Percentiles rank a stretch among this genome's conserved stretches.
phyloP scores from a whole-genome alignment of 2,329 filamentous ascomycete species.

The Aspergillus sp. region DNA sequence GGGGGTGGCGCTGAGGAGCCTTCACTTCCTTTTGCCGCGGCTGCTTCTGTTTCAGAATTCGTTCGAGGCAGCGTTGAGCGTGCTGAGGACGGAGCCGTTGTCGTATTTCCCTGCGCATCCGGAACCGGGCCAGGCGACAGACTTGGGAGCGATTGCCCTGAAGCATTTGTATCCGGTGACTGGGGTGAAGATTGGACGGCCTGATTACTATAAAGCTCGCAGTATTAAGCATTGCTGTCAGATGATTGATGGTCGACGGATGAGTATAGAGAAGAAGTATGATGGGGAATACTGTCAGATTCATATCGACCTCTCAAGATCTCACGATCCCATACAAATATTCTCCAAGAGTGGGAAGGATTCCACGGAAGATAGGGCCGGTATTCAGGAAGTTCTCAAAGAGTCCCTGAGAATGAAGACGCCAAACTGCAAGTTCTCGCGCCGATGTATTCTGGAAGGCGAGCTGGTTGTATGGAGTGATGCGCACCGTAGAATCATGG shows the following conservation, averaged over 20 bases:
- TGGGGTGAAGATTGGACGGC: constrained; percentile 65
- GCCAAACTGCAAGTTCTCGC: constrained; percentile 58
- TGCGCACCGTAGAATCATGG: constrained; percentile 62
- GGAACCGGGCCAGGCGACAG: constrained; percentile 29
- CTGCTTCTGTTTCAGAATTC: constrained; percentile 70
- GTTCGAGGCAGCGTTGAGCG: constrained; percentile 59
- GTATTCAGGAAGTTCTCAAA: constrained; percentile 63
- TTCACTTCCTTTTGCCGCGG: constrained; percentile 69
- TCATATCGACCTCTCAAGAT: constrained; percentile 68
- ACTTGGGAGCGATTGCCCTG: constrained; percentile 35
- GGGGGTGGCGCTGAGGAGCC: constrained; percentile 55
- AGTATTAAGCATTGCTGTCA: constrained; percentile 73
- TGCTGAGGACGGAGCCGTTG: constrained; percentile 47
- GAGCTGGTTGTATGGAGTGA: constrained; percentile 80
- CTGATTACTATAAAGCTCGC: constrained; percentile 64
- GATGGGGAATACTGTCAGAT: constrained; percentile 91
- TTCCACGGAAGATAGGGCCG: constrained; percentile 69
- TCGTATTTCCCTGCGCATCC: constrained; percentile 38
- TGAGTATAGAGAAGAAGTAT: constrained; percentile 79
- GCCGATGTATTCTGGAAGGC: constrained; percentile 75
- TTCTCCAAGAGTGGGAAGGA: constrained; percentile 94
- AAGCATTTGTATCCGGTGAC: constrained; percentile 53
- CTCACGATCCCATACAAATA: constrained; percentile 63
- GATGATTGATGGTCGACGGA: constrained; percentile 58
- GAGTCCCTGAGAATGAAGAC: constrained; percentile 64